phyloP scores from a whole-genome alignment of 306 rosid genomes.

The Cucurbita moschata region DNA sequence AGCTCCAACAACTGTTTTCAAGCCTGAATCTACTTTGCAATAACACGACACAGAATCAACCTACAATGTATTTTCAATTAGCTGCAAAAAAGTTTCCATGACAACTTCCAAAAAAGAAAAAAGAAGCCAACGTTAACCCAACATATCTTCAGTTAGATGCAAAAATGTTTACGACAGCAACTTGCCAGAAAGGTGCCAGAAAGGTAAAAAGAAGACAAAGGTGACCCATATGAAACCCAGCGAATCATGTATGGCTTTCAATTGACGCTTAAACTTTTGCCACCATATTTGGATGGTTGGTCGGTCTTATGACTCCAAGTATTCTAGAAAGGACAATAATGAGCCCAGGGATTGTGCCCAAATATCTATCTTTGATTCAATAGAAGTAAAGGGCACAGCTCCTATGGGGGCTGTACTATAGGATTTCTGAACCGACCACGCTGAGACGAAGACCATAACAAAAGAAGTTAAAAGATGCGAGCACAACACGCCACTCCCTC shows the following conservation, averaged over 20 bases:
- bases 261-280: neutral
- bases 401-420: neutral
- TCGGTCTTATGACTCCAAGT: neutral
- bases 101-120: neutral
- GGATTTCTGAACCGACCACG: neutral
- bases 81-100: constrained; percentile 4
- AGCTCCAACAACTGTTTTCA: constrained; percentile 93
- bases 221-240: neutral
- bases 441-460: neutral
- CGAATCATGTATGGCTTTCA: neutral
- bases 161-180: neutral
- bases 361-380: neutral
- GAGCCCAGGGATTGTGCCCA: neutral
- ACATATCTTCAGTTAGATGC: constrained; percentile 24
- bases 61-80: constrained; percentile 38
- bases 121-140: neutral
- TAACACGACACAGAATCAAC: constrained; percentile 97
- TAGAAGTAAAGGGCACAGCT: neutral
- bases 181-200: neutral
- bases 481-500: neutral
- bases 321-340: neutral
- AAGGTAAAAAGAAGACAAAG: neutral
- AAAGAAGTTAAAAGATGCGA: neutral
- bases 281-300: neutral
- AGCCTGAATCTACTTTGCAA: constrained; percentile 90